Evolutionary conservation across 1,284 basidiomycete genomes (phyloP), one percentile per base, ranked within the genome.

Genomic region (Marasmius tenuissimus): DNA sequence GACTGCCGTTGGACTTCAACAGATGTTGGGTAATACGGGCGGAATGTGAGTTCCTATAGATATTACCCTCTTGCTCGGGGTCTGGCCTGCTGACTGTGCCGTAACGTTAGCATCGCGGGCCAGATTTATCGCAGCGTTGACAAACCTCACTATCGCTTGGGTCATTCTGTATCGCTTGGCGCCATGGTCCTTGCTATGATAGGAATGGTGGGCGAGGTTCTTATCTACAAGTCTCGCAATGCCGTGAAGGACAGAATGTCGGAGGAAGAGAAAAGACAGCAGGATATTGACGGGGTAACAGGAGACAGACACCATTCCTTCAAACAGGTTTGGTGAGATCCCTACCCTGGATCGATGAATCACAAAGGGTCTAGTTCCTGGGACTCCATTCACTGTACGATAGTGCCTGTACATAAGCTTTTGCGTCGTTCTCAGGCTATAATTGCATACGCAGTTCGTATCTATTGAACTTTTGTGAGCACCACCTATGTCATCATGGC

Each of bases 161-260:
- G 52, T 16, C 52, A 54, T 20, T 11, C 52, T 9, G 34, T 54
- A 18, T 54, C 52, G 20, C 37, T 54, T 18, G 52, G 52, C 37
- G 52, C 52, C 5, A 54, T 54, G 52, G 52, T 38, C n/a, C 35
- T 54, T 16, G 52, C 52, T 35, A 54, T 54, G 52, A 54, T 54
- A 35, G 52, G 52, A 38, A 54, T 54, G 52, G 38, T 54, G 3
- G 52, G 27, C 14, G 52, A 54, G 52, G 52, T 54, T 4, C 35
- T 54, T 33, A 38, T 54, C 27, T 54, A 54, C 52, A 54, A 54
- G 35, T 34, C 52, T n/a, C 52, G 52, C 20, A 54, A 54, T 16
- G 52, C 11, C 18, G 52, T 34, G 6, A 54, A 54, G 20, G 52
- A 54, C 52, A 34, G 52, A 8, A 35, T 54, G 52, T 37, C 52